These are phyloP conservation scores for Arabidopsis hybrid DNA, from an alignment of 441 rosid genomes.

Conservation along the genomic window DNA sequence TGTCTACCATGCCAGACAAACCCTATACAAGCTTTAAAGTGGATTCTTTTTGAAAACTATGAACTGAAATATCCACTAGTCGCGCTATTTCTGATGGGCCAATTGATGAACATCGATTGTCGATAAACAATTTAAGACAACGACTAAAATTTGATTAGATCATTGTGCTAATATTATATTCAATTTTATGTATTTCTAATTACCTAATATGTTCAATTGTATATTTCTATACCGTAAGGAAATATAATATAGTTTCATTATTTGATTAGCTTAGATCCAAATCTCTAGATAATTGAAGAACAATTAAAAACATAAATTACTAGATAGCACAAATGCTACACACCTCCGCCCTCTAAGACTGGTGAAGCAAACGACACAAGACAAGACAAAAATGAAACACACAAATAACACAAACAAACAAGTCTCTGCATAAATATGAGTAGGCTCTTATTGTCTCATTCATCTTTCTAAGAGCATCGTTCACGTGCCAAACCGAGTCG, in stretches of 20 bases:
- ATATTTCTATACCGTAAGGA: neutral
- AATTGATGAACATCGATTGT: neutral
- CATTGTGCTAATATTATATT: neutral
- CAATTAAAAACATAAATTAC: slow-evolving; percentile 23
- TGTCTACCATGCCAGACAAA: neutral
- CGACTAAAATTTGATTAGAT: neutral
- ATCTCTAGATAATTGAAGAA: slow-evolving; percentile 23
- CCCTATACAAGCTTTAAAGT: neutral
- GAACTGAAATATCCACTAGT: neutral
- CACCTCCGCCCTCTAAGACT: slow-evolving; percentile 31
- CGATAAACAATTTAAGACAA: neutral
- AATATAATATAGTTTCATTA: neutral
- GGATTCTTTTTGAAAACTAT: neutral
- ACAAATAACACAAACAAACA: slow-evolving; percentile 39
- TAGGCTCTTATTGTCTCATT: slow-evolving; percentile 40
- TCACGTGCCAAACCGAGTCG: slow-evolving; percentile 89
- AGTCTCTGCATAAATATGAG: slow-evolving; percentile 34
- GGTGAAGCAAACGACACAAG: slow-evolving; percentile 31
- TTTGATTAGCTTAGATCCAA: slow-evolving; percentile 22
- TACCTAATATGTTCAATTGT: neutral
- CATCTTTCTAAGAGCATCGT: slow-evolving; percentile 54
- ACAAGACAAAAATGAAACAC: slow-evolving; percentile 29
- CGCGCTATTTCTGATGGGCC: neutral
- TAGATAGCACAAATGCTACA: slow-evolving; percentile 35
- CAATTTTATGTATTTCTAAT: neutral